Base-by-base conservation (phyloP, 176 grass and related monocot species). In the Panicum miliaceum region DNA sequence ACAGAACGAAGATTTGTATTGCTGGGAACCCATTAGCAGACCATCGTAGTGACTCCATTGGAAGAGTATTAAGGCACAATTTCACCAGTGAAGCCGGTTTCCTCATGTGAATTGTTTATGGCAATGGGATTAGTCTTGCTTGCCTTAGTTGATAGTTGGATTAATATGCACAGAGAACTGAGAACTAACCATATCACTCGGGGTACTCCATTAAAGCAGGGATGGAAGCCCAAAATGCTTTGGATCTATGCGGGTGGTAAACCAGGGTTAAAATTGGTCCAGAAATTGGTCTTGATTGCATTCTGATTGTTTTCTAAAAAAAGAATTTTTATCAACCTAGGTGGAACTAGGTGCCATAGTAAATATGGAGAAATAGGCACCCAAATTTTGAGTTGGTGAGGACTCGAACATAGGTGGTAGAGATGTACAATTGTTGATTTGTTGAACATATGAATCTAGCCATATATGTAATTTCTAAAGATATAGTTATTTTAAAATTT, bases 61-160 rank as follows among this genome's bases (percentile, higher is more conserved):
- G 71, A 65, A 75, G 25, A 48, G 18, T 58, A 20, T 80, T 13
- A 37, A 67, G 43, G 59, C 59, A 64, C 27, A 48, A 48, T 79
- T 64, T 73, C 2, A 47, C 53, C 54, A 46, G 10, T 40, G 53
- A 72, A 73, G 68, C 68, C 64, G 14, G 27, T 51, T 63, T 83
- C 57, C 58, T 51, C 70, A 19, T 75, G 43, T 74, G 41, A 73
- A 74, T 83, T 63, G 29, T 25, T 83, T 74, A 37, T 35, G 19
- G 6, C 19, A 22, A 64, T 64, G 43, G 42, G 20, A 64, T 23
- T 51, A 40, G 34, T 64, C 32, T 8, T 45, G 9, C 61, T 23
- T 63, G 43, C 12, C 20, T 62, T 48, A 62, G 20, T 73, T 83
- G 38, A 13, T 26, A 50, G 65, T 58, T 70, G 35, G 29, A 50